These are phyloP conservation scores for Sporothrix humicola DNA, from an alignment of 2,329 filamentous ascomycete genomes.

Conservation along the genomic window DNA sequence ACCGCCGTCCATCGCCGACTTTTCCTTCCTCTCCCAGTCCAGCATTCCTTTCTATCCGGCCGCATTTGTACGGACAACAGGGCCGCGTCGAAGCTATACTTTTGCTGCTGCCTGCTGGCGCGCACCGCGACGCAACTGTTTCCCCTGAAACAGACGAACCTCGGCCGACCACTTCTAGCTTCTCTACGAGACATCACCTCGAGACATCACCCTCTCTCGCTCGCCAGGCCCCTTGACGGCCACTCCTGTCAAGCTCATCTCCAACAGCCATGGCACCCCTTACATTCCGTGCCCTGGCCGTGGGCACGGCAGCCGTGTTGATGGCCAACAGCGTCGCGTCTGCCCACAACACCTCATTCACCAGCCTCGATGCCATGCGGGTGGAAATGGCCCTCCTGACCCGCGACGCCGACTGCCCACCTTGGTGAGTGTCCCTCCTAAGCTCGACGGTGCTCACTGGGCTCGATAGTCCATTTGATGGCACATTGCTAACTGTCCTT, in stretches of 20 bases:
- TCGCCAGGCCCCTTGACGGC: background rate
- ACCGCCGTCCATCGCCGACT: constrained; percentile 13
- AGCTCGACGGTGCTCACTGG: no score
- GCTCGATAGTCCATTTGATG: no score
- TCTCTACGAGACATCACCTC: background rate
- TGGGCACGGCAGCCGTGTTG: constrained; percentile 51
- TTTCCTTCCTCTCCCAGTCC: background rate
- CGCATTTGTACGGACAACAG: background rate
- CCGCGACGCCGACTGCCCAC: constrained; percentile 77
- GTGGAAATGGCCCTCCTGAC: constrained; percentile 73
- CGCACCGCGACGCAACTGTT: constrained; percentile 24
- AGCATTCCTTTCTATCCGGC: background rate
- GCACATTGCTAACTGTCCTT: constrained; percentile 23
- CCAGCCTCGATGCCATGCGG: constrained; percentile 64
- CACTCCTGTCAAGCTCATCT: background rate
- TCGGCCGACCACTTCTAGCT: constrained; percentile 1
- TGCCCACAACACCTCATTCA: constrained; percentile 56
- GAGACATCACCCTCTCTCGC: background rate
- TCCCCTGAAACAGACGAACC: constrained; percentile 7
- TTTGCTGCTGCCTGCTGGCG: constrained; percentile 20
- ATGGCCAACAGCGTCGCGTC: constrained; percentile 43
- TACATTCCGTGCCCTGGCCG: constrained; percentile 48
- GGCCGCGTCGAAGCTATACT: background rate
- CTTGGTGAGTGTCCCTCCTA: constrained; percentile 60
- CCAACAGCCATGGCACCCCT: constrained; percentile 37